These are phyloP conservation scores for Solanum ahanhuiri DNA, from an alignment of 257 asterid species.

Conservation along the genomic window DNA sequence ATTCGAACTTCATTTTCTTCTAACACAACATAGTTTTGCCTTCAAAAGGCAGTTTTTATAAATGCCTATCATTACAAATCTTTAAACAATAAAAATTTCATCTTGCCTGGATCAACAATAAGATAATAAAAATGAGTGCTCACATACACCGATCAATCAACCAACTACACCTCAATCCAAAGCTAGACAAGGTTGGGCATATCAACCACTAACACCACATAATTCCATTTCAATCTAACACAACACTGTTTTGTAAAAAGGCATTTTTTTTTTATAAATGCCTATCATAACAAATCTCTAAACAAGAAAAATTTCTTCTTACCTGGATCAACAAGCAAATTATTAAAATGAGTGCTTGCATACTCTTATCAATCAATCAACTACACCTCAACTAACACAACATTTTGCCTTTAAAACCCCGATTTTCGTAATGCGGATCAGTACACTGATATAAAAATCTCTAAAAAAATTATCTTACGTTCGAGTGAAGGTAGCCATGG, in stretches of 20 bases:
- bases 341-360: background rate
- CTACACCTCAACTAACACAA: background rate
- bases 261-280: too few relatives aligned
- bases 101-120: background rate
- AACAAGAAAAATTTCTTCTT: background rate
- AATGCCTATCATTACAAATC: background rate
- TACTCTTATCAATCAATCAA: background rate
- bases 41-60: too few relatives aligned
- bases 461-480: slow-evolving; percentile 32
- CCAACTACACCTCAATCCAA: background rate
- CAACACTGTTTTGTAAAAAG: background rate
- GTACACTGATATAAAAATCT: background rate
- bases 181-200: background rate
- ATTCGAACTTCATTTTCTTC: background rate
- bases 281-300: background rate
- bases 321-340: background rate
- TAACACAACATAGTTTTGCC: background rate
- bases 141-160: background rate
- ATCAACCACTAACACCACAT: background rate
- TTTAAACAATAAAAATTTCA: background rate
- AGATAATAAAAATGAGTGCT: background rate
- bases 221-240: background rate
- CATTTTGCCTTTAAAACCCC: background rate
- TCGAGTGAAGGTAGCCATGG: slow-evolving; percentile 96
- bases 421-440: background rate